Percentiles rank a stretch among this genome's conserved stretches.
These are phyloP conservation scores for Talaromyces marneffei DNA, from an alignment of 2,329 filamentous ascomycete genomes.

Conservation along the genomic window DNA sequence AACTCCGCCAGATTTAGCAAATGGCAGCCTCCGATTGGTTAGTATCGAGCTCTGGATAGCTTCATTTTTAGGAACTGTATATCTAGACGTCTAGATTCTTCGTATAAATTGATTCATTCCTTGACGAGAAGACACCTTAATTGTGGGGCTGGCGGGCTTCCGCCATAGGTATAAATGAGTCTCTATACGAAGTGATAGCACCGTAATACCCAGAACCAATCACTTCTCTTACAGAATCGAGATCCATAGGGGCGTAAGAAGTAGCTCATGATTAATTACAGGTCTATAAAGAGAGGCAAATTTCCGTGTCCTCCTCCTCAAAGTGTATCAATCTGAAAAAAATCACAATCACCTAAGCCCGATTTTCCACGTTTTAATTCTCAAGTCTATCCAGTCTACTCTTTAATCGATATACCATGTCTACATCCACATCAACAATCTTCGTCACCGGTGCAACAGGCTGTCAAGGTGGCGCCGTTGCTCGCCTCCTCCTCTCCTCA, in stretches of 20 bases:
- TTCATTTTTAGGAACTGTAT: background rate
- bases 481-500: slow-evolving; percentile 23
- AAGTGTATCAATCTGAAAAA: background rate
- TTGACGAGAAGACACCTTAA: no score
- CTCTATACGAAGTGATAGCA: background rate
- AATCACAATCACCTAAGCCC: background rate
- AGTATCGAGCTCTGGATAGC: background rate
- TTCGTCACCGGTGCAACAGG: slow-evolving; percentile 30
- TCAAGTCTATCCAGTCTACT: no score
- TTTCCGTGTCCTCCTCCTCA: background rate
- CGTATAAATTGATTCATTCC: no score
- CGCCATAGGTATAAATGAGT: background rate
- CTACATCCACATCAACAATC: slow-evolving; percentile 14
- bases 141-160: background rate
- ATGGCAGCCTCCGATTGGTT: background rate
- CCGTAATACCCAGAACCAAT: no score
- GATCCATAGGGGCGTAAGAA: no score
- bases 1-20: slow-evolving; percentile 11
- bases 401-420: background rate
- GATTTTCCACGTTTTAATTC: background rate
- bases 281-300: background rate
- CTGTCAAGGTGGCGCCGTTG: slow-evolving; percentile 26
- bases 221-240: no score
- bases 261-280: no score
- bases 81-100: background rate